Base-by-base conservation (phyloP, 768 basidiomycete genomes). In the Leccinum truebloodii region DNA sequence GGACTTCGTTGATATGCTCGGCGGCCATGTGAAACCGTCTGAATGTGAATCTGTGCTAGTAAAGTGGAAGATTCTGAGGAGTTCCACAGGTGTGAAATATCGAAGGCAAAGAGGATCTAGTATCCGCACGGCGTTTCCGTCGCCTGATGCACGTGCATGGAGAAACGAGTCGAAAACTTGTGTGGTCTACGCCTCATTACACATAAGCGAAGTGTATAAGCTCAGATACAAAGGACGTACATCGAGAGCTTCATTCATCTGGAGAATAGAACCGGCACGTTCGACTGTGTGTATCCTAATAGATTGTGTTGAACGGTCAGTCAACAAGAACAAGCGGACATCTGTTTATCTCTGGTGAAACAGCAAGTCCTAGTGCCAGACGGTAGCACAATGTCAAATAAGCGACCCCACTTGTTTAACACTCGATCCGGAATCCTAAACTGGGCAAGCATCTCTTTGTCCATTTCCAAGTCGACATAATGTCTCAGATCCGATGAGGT, bases 351-450 rank as follows among this genome's bases (percentile, higher is more conserved):
- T 75, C 91, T 76, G 18, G 91, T 93, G 69, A 94, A 93, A 71
- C 92, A 94, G 64, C 92, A 93, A 1, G 84, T 85, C 50, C 88
- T 77, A 39, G 70, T 73, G 30, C 83, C 75, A 10, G 84, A 85
- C 0, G 89, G 88, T 10, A 81, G 69, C 12, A 91, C 88, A 51
- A 94, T 91, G 63, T 93, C 92, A 66, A 93, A 93, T 26, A 92
- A 73, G 28, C 86, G 79, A 3, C 89, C 90, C 88, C 91, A 92
- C 74, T 87, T 91, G 63, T 71, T 65, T 4, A 94, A 73, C 20
- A 90, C 79, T 57, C 81, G 85, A 55, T 87, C 84, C 3, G 88
- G 82, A 12, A 93, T 78, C 22, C 66, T 71, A 63, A 73, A 74
- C 20, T 68, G 69, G 35, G 70, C 61, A 55, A 66, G 32, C 35